Evolutionary conservation across 495 filamentous ascomycete genomes (phyloP), one percentile per base, ranked within the genome.

Genomic region (Trichoderma virens): DNA sequence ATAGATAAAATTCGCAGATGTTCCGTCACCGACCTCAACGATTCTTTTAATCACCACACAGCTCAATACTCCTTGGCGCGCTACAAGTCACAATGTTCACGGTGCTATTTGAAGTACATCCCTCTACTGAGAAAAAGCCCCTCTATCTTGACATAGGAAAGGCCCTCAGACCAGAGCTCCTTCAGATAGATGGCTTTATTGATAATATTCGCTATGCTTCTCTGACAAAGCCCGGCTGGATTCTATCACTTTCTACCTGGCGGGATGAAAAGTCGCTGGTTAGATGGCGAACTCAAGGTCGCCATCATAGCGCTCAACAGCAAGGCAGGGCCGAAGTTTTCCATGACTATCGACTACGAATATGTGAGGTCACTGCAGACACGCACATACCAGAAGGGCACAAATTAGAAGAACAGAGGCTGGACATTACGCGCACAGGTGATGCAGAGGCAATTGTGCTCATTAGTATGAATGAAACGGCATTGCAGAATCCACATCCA

Each of bases 181-280:
- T 32, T 31, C 11, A 25, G 18, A 38, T 64, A 4, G 43, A 54
- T 5, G 62, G 62, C 23, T 64, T 56, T 20, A 35, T 59, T 14
- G 62, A 56, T 30, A 64, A 64, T 25, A 31, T 56, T 1, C 62
- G 62, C 2, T 64, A 64, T 32, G 25, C 27, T 5, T 64, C 62
- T n/a, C 6, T 59, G 27, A 14, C n/a, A 1, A 43, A 54, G 30
- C 62, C 62, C 13, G 62, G 62, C 18, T 64, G 43, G 62, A 14
- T 64, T 20, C 18, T 64, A 32, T 64, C 62, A 13, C 47, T 64
- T 8, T 64, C 62, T 11, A 56, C 28, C 13, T 64, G 62, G 62
- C 23, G 32, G 34, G 62, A 64, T 54, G 62, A 64, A 34, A 64
- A 64, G 28, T 45, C 62, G 20, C 27, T 64, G 2, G 47, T 64